Evolutionary conservation across 2,329 filamentous ascomycete genomes (phyloP).

Genomic region (Botryotinia calthae): DNA sequence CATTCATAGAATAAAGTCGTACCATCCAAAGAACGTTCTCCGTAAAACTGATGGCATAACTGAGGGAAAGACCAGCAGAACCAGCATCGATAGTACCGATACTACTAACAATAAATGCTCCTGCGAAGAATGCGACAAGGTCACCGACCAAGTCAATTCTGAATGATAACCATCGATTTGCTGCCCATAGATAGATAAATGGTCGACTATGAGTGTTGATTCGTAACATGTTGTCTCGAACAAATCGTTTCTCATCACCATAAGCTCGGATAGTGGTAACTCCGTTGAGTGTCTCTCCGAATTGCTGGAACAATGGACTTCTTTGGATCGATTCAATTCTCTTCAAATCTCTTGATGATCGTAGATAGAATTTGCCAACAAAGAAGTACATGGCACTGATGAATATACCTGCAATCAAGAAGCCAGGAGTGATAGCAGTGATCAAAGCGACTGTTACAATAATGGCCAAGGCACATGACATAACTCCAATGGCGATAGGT

Average conservation of each 20-base stretch:
- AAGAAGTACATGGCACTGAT: constrained; percentile 81
- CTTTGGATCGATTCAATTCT: constrained; percentile 90
- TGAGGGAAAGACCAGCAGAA: constrained; percentile 87
- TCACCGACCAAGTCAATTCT: constrained; percentile 88
- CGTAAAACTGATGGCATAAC: constrained; percentile 94
- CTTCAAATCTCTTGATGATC: constrained; percentile 92
- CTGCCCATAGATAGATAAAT: constrained; percentile 94
- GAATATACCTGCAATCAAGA: constrained; percentile 81
- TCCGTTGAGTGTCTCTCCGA: constrained; percentile 90
- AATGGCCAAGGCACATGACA: constrained; percentile 63
- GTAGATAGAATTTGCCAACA: constrained; percentile 84
- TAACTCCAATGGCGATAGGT: constrained; percentile 77
- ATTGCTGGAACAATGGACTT: constrained; percentile 95
- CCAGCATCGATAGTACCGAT: constrained; percentile 84
- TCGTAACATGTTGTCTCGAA: constrained; percentile 81
- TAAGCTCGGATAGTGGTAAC: constrained; percentile 98
- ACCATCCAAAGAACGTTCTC: constrained; percentile 98
- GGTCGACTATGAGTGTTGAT: constrained; percentile 91
- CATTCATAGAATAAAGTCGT: constrained; percentile 87
- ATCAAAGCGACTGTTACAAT: constrained; percentile 86
- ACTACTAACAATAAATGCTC: constrained; percentile 82
- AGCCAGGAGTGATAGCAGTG: constrained; percentile 82
- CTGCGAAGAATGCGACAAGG: constrained; percentile 88
- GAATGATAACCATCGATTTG: constrained; percentile 94
- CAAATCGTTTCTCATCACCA: constrained; percentile 88